These are phyloP conservation scores for Sarocladium brachiariae DNA, from an alignment of 2,329 filamentous ascomycete species.

Conservation along the genomic window DNA sequence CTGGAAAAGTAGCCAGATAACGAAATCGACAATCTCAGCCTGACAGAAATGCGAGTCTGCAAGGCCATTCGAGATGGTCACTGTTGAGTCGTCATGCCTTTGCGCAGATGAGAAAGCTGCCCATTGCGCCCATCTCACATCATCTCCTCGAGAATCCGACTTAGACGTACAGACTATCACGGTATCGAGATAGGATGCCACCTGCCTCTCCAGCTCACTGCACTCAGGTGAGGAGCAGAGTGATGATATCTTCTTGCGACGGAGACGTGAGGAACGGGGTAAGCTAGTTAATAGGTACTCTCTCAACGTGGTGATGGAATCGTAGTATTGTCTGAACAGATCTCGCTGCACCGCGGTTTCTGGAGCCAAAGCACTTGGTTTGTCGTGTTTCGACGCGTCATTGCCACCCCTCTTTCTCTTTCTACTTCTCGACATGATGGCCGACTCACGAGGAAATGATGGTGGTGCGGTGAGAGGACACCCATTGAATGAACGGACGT, in stretches of 20 bases:
- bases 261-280: constrained; percentile 57
- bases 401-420: constrained; percentile 21
- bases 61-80: constrained; percentile 43
- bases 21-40: constrained; percentile 69
- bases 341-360: constrained; percentile 40
- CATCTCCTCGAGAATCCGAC: constrained; percentile 16
- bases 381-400: constrained; percentile 18
- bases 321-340: constrained; percentile 64
- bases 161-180: constrained; percentile 55
- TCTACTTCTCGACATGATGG: constrained; percentile 18
- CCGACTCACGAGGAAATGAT: neutral
- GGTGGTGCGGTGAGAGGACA: neutral
- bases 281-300: constrained; percentile 62
- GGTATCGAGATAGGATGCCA: constrained; percentile 59
- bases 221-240: constrained; percentile 9
- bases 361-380: neutral
- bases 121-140: constrained; percentile 46
- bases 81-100: constrained; percentile 49
- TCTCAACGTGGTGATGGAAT: constrained; percentile 58
- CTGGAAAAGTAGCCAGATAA: constrained; percentile 70
- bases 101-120: constrained; percentile 50
- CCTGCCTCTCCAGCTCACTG: constrained; percentile 28
- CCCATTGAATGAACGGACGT: too few species aligned
- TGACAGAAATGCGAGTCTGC: constrained; percentile 46
- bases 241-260: constrained; percentile 47